Conservation (phyloP, 768 basidiomycete species). For the Amanita exitialis region DNA sequence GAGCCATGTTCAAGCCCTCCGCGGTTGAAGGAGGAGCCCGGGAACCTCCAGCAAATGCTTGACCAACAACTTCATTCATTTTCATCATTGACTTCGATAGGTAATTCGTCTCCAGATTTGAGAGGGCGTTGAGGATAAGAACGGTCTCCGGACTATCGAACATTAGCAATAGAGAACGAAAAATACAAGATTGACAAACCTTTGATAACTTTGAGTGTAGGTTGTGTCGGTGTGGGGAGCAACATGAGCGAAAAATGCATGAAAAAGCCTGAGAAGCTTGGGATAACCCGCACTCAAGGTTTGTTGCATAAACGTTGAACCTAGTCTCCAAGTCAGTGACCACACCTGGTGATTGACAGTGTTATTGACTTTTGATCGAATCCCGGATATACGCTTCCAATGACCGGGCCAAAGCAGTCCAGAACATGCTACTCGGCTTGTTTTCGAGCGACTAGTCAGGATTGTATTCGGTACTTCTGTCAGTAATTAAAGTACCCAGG, state of each 20-base stretch:
- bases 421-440: constrained; percentile 87
- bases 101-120: constrained; percentile 82
- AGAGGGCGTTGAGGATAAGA: constrained; percentile 73
- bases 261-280: constrained; percentile 80
- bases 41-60: constrained; percentile 64
- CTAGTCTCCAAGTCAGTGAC: background rate
- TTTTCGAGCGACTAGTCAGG: constrained; percentile 67
- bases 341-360: background rate
- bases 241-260: constrained; percentile 94
- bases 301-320: constrained; percentile 77
- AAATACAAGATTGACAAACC: constrained; percentile 28
- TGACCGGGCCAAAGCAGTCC: constrained; percentile 71
- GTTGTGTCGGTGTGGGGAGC: constrained; percentile 92
- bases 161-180: background rate
- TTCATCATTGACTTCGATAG: constrained; percentile 75
- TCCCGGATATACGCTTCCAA: constrained; percentile 81
- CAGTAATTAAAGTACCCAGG: background rate
- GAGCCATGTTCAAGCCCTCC: constrained; percentile 71
- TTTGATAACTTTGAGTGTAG: constrained; percentile 78
- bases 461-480: background rate
- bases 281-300: constrained; percentile 84
- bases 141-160: constrained; percentile 78
- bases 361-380: constrained; percentile 56
- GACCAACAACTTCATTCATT: constrained; percentile 73
- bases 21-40: constrained; percentile 61